These are phyloP conservation scores for Cladosporium sp. DNA, from an alignment of 2,329 filamentous ascomycete species.

Conservation along the genomic window DNA sequence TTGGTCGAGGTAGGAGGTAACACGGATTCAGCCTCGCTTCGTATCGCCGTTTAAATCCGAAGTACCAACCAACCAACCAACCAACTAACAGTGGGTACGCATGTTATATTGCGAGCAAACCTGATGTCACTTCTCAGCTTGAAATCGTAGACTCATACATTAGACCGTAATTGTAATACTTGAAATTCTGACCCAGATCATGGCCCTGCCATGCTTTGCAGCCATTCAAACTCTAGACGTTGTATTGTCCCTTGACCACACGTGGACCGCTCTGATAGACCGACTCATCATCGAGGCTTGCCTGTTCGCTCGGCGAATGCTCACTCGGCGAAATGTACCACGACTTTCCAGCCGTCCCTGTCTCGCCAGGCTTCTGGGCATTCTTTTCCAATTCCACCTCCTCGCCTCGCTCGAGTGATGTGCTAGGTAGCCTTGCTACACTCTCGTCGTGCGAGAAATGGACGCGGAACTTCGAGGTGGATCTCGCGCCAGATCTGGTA, in stretches of 20 bases:
- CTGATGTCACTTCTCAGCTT: not conserved
- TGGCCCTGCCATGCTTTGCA: not conserved
- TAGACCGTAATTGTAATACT: not conserved
- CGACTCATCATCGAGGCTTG: not conserved
- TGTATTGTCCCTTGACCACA: not conserved
- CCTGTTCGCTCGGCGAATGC: not conserved
- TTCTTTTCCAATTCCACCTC: not conserved
- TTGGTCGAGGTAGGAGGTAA: no score
- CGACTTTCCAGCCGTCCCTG: not conserved
- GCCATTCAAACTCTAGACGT: not conserved
- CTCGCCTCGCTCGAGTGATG: not conserved
- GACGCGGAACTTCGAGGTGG: not conserved
- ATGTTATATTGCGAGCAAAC: no score
- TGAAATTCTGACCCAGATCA: not conserved
- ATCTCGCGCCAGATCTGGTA: not conserved
- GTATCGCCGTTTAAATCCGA: not conserved
- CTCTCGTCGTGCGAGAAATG: not conserved
- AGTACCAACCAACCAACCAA: not conserved
- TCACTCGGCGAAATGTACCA: not conserved
- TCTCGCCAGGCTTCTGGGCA: not conserved
- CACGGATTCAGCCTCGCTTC: not conserved
- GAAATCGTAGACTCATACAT: not conserved
- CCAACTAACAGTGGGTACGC: not conserved
- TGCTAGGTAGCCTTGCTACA: not conserved
- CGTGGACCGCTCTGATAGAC: slow-evolving; percentile 8